These are phyloP conservation scores for Aspergillus diversus DNA, from an alignment of 495 filamentous ascomycete genomes.

Conservation along the genomic window DNA sequence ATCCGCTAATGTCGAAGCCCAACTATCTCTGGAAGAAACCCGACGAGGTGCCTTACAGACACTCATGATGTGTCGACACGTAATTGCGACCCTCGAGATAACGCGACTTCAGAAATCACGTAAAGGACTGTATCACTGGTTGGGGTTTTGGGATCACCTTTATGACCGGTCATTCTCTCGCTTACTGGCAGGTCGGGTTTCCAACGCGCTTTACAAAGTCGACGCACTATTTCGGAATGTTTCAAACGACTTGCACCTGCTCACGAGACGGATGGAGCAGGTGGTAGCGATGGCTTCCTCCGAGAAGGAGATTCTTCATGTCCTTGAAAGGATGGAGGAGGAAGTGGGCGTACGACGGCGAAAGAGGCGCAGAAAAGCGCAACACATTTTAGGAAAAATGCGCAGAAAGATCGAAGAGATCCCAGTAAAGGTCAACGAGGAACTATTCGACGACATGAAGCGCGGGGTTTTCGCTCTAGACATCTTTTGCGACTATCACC, in stretches of 20 bases:
- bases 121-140: slow-evolving; percentile 27
- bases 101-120: slow-evolving; percentile 33
- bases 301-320: slow-evolving; percentile 23
- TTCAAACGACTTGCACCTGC: slow-evolving; percentile 26
- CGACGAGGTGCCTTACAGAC: slow-evolving; percentile 26
- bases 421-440: slow-evolving; percentile 28
- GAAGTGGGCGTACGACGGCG: slow-evolving; percentile 26
- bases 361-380: slow-evolving; percentile 27
- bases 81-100: slow-evolving; percentile 29
- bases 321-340: slow-evolving; percentile 31
- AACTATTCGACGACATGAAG: slow-evolving; percentile 32
- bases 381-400: slow-evolving; percentile 25
- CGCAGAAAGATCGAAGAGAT: slow-evolving; percentile 26
- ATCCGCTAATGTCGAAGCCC: background rate
- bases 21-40: slow-evolving; percentile 17
- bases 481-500: slow-evolving; percentile 31
- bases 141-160: slow-evolving; percentile 29
- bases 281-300: slow-evolving; percentile 20
- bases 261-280: slow-evolving; percentile 23
- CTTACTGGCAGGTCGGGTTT: slow-evolving; percentile 18
- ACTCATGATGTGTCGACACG: slow-evolving; percentile 27
- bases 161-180: slow-evolving; percentile 24
- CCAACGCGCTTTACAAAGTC: slow-evolving; percentile 18
- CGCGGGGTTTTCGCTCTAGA: slow-evolving; percentile 31
- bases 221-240: slow-evolving; percentile 29